Evolutionary conservation across 805 yeast genomes (phyloP).

Genomic region (Metschnikowia vanudenii): DNA sequence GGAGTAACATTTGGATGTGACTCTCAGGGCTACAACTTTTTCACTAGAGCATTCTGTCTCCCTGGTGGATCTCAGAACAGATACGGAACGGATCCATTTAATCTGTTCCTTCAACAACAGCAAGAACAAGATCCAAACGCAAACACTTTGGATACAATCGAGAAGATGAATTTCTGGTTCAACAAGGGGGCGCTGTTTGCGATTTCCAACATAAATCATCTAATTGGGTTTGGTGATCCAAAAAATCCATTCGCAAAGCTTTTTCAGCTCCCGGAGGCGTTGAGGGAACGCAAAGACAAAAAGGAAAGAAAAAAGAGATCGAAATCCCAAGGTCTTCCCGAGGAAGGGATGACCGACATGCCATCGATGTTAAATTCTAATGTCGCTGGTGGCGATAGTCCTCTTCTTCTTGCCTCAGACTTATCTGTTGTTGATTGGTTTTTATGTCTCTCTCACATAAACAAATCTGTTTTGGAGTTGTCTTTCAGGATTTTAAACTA

Average conservation of each 20-base stretch:
- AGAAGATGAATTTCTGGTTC: conserved; percentile 67
- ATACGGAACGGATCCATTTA: conserved; percentile 23
- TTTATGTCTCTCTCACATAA: conserved; percentile 51
- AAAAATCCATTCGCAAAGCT: conserved; percentile 73
- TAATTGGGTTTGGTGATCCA: conserved; percentile 76
- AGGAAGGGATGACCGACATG: conserved; percentile 19
- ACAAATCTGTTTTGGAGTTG: conserved; percentile 64
- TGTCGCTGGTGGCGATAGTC: conserved; percentile 29
- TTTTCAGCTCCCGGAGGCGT: conserved; percentile 68
- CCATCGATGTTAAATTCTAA: conserved; percentile 1
- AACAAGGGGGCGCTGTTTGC: conserved; percentile 77
- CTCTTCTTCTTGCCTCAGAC: conserved; percentile 34
- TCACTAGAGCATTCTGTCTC: conserved; percentile 43
- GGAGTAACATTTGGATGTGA: conserved; percentile 69
- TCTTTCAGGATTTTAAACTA: conserved; percentile 66
- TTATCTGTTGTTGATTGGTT: conserved; percentile 51
- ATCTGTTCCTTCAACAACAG: conserved; percentile 28
- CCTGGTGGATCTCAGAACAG: conserved; percentile 31
- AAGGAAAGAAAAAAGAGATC: conserved; percentile 62
- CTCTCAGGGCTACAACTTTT: conserved; percentile 60
- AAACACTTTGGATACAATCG: conserved; percentile 32
- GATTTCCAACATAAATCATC: conserved; percentile 68
- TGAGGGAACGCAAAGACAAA: conserved; percentile 68
- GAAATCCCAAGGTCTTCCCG: conserved; percentile 18
- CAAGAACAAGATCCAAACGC: conserved; percentile 25